Percentiles rank a stretch among this genome's conserved stretches.
phyloP scores from a whole-genome alignment of 805 yeast species.

The Wickerhamomyces tratensis region DNA sequence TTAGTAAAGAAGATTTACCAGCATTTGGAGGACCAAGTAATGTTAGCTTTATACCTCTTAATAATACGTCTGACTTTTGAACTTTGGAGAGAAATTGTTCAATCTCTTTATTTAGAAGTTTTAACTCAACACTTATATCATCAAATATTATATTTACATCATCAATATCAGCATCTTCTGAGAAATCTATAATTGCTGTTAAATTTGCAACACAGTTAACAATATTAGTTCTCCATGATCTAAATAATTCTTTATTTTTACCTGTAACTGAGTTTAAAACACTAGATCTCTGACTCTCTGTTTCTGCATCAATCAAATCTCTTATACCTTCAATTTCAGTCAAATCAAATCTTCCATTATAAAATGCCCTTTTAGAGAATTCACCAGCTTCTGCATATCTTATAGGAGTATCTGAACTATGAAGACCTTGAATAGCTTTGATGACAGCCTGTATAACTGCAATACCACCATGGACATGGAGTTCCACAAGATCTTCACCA shows the following conservation, averaged over 20 bases:
- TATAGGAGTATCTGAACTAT: slow-evolving; percentile 37
- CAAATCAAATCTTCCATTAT: slow-evolving; percentile 74
- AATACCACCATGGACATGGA: slow-evolving; percentile 91
- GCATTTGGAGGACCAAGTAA: slow-evolving; percentile 93
- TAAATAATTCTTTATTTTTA: slow-evolving; percentile 41
- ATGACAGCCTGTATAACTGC: slow-evolving; percentile 72
- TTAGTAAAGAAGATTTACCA: slow-evolving; percentile 85
- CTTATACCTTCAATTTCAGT: slow-evolving; percentile 88
- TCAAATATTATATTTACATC: slow-evolving; percentile 46
- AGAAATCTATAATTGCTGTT: slow-evolving; percentile 88
- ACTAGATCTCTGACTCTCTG: slow-evolving; percentile 75
- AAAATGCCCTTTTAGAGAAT: slow-evolving; percentile 78
- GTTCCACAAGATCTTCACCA: slow-evolving; percentile 83
- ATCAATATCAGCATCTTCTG: slow-evolving; percentile 84
- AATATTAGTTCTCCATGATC: slow-evolving; percentile 57
- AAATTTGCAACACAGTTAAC: slow-evolving; percentile 61
- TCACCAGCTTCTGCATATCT: slow-evolving; percentile 92
- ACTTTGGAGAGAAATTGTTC: slow-evolving; percentile 31
- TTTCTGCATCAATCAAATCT: slow-evolving; percentile 87
- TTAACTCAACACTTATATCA: slow-evolving; percentile 26
- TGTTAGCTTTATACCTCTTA: slow-evolving; percentile 64
- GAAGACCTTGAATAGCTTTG: slow-evolving; percentile 45
- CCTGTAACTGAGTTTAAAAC: slow-evolving; percentile 73
- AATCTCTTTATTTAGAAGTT: too few species aligned
- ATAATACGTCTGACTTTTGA: slow-evolving; percentile 48